A percentile compares a stretch with the other conserved stretches of the same genome.
Evolutionary conservation across 306 rosid genomes (phyloP).

Genomic region (Glycine soja): DNA sequence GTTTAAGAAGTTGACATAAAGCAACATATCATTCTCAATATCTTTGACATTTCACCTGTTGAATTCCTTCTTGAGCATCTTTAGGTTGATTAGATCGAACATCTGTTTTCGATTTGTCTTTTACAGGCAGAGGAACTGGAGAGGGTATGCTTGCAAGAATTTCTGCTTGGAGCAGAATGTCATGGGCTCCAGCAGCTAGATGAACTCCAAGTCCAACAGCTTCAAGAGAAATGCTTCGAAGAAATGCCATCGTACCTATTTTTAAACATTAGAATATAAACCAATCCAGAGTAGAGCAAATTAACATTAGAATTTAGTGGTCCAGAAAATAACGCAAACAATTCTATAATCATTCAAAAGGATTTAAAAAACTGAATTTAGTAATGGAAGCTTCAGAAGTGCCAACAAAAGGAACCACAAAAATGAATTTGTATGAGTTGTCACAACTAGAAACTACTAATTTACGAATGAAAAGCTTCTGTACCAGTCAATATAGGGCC

Average conservation of each 20-base stretch:
- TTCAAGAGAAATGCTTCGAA: constrained; percentile 94
- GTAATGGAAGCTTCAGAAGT: constrained; percentile 30
- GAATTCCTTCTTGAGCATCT: constrained; percentile 95
- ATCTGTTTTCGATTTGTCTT: constrained; percentile 57
- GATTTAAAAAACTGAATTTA: not conserved
- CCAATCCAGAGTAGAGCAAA: constrained; percentile 1
- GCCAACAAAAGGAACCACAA: not conserved
- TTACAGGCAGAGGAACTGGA: constrained; percentile 54
- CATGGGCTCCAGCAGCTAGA: constrained; percentile 96
- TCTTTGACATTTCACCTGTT: constrained; percentile 67
- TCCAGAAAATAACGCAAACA: constrained; percentile 30
- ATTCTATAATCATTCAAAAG: constrained; percentile 29
- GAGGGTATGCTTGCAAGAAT: constrained; percentile 71
- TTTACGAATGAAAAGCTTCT: too few relatives aligned
- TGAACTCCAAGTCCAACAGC: constrained; percentile 98
- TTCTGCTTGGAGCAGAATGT: constrained; percentile 86
- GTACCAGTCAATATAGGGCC: too few relatives aligned
- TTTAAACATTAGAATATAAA: not conserved
- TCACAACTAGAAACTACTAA: not conserved
- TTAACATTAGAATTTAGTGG: not conserved
- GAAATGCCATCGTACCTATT: constrained; percentile 90
- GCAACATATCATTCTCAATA: constrained; percentile 18
- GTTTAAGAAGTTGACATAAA: not conserved
- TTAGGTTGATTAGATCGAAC: constrained; percentile 90
- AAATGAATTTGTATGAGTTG: not conserved